phyloP scores from a whole-genome alignment of 208 protist species.

The Herpetomonas tarakana region DNA sequence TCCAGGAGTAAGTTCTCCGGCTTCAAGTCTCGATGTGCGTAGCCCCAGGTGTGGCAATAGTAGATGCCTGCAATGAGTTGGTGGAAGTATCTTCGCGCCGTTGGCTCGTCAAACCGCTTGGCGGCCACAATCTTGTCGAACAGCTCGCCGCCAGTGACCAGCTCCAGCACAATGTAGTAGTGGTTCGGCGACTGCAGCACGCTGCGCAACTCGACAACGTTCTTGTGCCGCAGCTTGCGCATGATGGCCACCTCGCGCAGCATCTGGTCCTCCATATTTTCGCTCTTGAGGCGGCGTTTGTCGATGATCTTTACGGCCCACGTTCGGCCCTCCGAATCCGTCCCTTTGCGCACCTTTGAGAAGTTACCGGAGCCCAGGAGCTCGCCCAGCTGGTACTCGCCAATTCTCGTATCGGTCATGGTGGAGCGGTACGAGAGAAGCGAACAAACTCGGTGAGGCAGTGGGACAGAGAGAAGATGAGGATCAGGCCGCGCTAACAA shows the following conservation, averaged over 20 bases:
- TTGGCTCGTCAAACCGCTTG: constrained; percentile 84
- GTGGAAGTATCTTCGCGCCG: constrained; percentile 92
- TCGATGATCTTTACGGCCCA: constrained; percentile 70
- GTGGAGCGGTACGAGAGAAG: neutral
- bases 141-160: constrained; percentile 92
- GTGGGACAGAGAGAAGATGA: too few relatives aligned
- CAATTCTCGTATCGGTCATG: neutral
- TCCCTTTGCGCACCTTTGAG: constrained; percentile 46
- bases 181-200: constrained; percentile 86
- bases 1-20: constrained; percentile 91
- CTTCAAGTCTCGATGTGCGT: constrained; percentile 91
- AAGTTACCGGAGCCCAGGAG: constrained; percentile 61
- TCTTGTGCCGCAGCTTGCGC: constrained; percentile 43
- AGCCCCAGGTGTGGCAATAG: constrained; percentile 90
- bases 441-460: too few relatives aligned
- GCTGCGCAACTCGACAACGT: constrained; percentile 46
- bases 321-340: constrained; percentile 26
- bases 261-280: constrained; percentile 63
- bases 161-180: constrained; percentile 91
- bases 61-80: constrained; percentile 95
- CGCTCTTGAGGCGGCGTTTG: constrained; percentile 38
- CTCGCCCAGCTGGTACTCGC: constrained; percentile 47
- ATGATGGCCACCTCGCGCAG: constrained; percentile 62
- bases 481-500: too few relatives aligned
- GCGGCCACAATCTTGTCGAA: constrained; percentile 89